Evolutionary conservation across 345 rosid genomes (phyloP).

Genomic region (Gossypium thurberi): DNA sequence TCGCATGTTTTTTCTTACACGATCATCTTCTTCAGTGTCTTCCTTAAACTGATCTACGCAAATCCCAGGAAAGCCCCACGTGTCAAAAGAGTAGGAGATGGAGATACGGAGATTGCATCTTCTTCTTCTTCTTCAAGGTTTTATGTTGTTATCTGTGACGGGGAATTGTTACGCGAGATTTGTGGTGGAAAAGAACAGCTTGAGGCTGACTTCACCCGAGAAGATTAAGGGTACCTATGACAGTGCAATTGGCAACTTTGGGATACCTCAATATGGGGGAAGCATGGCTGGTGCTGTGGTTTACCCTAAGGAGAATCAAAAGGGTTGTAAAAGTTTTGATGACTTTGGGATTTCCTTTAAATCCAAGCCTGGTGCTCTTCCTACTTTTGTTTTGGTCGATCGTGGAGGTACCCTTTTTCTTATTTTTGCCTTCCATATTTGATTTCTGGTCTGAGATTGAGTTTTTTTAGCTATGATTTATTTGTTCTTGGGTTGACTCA

Average conservation of each 20-base stretch:
- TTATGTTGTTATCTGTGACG: constrained; percentile 23
- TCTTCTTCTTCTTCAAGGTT: constrained; percentile 23
- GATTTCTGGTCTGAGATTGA: neutral
- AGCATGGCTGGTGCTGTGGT: constrained; percentile 82
- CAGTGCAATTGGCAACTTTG: constrained; percentile 94
- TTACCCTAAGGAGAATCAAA: constrained; percentile 65
- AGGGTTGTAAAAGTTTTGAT: constrained; percentile 65
- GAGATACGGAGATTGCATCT: constrained; percentile 19
- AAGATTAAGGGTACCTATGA: constrained; percentile 78
- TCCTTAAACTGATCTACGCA: neutral
- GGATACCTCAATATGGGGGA: constrained; percentile 98
- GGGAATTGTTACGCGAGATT: constrained; percentile 39
- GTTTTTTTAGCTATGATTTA: neutral
- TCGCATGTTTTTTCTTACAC: neutral
- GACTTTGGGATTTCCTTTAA: constrained; percentile 56
- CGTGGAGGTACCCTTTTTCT: constrained; percentile 66
- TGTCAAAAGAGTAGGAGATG: constrained; percentile 9
- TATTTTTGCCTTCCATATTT: neutral
- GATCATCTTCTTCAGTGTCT: neutral
- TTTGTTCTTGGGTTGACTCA: constrained; percentile 2
- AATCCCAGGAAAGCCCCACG: neutral
- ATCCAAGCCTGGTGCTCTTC: constrained; percentile 77
- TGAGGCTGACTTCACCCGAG: constrained; percentile 80
- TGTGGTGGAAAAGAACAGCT: constrained; percentile 95
- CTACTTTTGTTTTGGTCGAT: constrained; percentile 72